Evolutionary conservation across 1,284 basidiomycete genomes (phyloP), one percentile per base, ranked within the genome.

Genomic region (Austroboletus niveus): DNA sequence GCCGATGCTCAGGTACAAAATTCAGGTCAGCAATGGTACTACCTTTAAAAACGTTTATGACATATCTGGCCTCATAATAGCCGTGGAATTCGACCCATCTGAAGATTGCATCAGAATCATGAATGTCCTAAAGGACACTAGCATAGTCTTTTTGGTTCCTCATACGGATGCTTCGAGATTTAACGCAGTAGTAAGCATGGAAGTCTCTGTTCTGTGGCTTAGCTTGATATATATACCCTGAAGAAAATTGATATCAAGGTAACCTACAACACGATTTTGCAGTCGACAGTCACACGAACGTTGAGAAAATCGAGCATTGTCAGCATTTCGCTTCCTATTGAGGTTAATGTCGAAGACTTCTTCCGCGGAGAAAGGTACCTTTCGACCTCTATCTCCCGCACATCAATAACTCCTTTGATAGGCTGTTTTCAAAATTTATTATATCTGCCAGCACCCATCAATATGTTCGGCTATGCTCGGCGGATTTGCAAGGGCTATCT

Each of bases 331-430:
- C 72, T 93, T n/a, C 90, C 91, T 3, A 75, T 94, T 43, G 78
- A 85, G 11, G 86, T 92, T 47, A 92, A 90, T 54, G 90, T 94
- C 2, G 85, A 93, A 65, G 91, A 94, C 65, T 91, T 89, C 67
- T 92, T 93, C 72, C 82, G 91, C 15, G 84, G 83, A 29, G 74
- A 79, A 55, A 79, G 76, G 86, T 85, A 66, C 14, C 10, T 34
- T 40, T 12, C 31, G n/a, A 14, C 35, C 38, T 38, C n/a, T n/a
- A 42, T 24, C 40, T 17, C 27, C 29, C 44, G 42, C 42, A 50
- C 47, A 45, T 35, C 36, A 44, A 48, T 47, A 35, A 49, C 49
- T 22, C 39, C 20, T 52, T 53, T 55, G 38, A 47, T 32, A 92
- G 89, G 54, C 68, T 93, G 6, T 85, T 92, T 60, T 89, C 87